These are phyloP conservation scores for Sclerospora graminicola DNA, from an alignment of 352 stramenopile species.

Conservation along the genomic window DNA sequence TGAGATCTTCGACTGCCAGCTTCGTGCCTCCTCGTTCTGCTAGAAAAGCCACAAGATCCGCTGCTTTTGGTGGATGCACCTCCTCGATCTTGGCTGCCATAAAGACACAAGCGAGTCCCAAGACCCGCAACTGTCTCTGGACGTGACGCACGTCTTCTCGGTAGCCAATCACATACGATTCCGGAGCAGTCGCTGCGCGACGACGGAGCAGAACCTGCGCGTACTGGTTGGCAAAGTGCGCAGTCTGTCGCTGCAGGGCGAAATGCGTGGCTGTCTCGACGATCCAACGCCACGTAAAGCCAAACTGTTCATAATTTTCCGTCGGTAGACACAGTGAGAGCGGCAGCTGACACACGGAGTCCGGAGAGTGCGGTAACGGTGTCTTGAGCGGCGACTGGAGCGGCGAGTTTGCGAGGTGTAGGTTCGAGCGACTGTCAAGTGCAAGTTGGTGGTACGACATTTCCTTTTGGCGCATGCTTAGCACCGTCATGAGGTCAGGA, in stretches of 20 bases:
- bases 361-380: conserved; percentile 23
- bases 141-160: conserved; percentile 35
- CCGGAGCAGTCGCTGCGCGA: conserved; percentile 26
- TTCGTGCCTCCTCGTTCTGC: conserved; percentile 34
- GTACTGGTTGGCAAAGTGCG: conserved; percentile 70
- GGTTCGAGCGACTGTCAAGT: conserved; percentile 12
- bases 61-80: conserved; percentile 63
- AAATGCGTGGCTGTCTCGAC: conserved; percentile 52
- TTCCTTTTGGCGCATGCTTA: conserved; percentile 76
- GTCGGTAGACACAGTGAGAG: conserved; percentile 20
- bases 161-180: conserved; percentile 28
- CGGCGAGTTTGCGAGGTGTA: conserved; percentile 6
- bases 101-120: conserved; percentile 59
- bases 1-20: conserved; percentile 40
- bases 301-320: conserved; percentile 53
- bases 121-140: conserved; percentile 48
- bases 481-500: conserved; percentile 58
- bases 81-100: conserved; percentile 84
- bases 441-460: conserved; percentile 68
- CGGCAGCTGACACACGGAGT: conserved; percentile 43
- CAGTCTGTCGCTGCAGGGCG: conserved; percentile 65
- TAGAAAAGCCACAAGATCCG: conserved; percentile 53
- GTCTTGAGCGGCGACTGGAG: conserved; percentile 22
- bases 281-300: conserved; percentile 74
- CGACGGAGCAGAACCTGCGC: conserved; percentile 61